Percentiles rank a stretch among this genome's conserved stretches.
phyloP scores from a whole-genome alignment of 495 filamentous ascomycete species.

The Aspergillus nanangensis region DNA sequence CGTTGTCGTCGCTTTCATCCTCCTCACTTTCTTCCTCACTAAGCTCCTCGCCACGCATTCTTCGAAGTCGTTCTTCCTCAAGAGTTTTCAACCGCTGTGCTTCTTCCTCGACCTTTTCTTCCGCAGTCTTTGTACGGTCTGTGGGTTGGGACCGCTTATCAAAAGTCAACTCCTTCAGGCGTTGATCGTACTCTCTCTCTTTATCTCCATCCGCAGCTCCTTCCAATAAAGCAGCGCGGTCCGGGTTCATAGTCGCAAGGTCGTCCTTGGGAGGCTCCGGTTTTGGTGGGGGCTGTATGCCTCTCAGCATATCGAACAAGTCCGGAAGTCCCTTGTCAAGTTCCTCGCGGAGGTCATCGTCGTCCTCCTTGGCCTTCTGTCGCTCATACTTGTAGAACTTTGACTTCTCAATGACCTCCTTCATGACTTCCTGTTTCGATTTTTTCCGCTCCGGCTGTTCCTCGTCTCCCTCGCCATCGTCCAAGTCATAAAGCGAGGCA shows the following conservation, averaged over 20 bases:
- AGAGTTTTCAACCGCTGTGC: constrained; percentile 69
- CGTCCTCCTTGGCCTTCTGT: constrained; percentile 88
- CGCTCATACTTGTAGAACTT: constrained; percentile 92
- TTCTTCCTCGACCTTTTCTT: constrained; percentile 76
- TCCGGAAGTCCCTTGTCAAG: constrained; percentile 74
- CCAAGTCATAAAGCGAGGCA: constrained; percentile 32
- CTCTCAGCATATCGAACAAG: constrained; percentile 66
- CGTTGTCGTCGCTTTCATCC: constrained; percentile 37
- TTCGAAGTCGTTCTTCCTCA: constrained; percentile 63
- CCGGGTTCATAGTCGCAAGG: constrained; percentile 53
- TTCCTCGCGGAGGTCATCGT: constrained; percentile 83
- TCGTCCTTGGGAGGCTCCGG: constrained; percentile 37
- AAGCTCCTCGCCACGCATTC: constrained; percentile 40
- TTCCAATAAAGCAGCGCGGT: constrained; percentile 52
- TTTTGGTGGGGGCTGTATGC: constrained; percentile 38
- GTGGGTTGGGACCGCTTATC: constrained; percentile 81
- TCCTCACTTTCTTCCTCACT: constrained; percentile 45
- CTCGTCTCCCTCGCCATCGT: constrained; percentile 39
- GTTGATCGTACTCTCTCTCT: constrained; percentile 80
- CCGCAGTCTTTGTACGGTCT: constrained; percentile 84
- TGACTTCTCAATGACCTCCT: constrained; percentile 95
- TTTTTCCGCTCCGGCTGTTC: constrained; percentile 75
- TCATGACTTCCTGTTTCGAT: constrained; percentile 91
- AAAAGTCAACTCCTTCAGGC: constrained; percentile 72
- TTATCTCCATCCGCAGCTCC: constrained; percentile 57